A percentile compares a stretch with the other conserved stretches of the same genome.
Conservation (phyloP, 805 yeast species). For the Yamadazyma endophytica region DNA sequence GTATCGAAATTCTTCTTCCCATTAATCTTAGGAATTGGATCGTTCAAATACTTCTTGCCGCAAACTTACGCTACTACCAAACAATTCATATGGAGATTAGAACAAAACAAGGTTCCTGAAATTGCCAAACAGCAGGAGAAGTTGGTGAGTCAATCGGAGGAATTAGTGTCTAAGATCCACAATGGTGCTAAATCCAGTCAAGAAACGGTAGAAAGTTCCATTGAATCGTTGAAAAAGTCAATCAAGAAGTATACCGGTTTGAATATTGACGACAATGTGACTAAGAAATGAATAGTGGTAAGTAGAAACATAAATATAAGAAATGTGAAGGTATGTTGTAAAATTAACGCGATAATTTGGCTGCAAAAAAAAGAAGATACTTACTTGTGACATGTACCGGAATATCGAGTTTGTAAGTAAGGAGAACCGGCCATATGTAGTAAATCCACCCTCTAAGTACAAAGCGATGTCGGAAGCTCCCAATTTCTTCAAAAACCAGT, state of each 20-base stretch:
- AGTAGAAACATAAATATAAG: neutral
- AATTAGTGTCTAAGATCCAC: slow-evolving; percentile 42
- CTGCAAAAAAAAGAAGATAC: no score
- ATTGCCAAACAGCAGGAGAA: slow-evolving; percentile 59
- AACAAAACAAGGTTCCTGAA: slow-evolving; percentile 56
- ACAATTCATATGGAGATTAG: slow-evolving; percentile 54
- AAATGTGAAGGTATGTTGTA: no score
- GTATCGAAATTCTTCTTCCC: slow-evolving; percentile 56
- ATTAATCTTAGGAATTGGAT: slow-evolving; percentile 51
- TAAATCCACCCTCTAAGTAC: slow-evolving; percentile 4
- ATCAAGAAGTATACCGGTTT: slow-evolving; percentile 63
- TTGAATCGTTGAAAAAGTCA: slow-evolving; percentile 36
- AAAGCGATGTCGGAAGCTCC: slow-evolving; percentile 1
- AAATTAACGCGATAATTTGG: no score
- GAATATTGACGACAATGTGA: slow-evolving; percentile 58
- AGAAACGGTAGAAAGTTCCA: slow-evolving; percentile 29
- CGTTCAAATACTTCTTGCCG: slow-evolving; percentile 72
- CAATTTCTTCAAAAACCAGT: neutral
- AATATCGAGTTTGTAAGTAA: no score
- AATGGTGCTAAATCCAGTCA: slow-evolving; percentile 37
- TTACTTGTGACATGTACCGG: no score
- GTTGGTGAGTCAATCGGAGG: slow-evolving; percentile 43
- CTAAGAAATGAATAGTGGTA: slow-evolving; percentile 34
- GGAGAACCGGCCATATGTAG: no score
- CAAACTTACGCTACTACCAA: slow-evolving; percentile 62